Conservation (phyloP, 345 rosid genomes). For the Linum trigynum region DNA sequence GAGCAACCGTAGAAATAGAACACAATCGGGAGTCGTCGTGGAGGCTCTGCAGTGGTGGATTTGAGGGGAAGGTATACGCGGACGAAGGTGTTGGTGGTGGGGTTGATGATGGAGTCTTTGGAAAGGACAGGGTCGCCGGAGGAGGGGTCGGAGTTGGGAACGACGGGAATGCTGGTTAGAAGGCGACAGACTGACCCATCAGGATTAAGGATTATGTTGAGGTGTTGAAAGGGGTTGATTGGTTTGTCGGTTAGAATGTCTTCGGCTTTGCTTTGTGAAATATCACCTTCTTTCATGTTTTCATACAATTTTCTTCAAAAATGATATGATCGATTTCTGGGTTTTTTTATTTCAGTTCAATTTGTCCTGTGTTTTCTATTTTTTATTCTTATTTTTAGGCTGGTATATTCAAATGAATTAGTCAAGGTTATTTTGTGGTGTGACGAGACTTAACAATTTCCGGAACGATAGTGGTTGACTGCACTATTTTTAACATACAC, state of each 20-base stretch:
- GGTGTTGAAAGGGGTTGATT: conserved; percentile 16
- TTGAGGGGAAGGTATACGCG: conserved; percentile 50
- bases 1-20: conserved; percentile 49
- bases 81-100: conserved; percentile 37
- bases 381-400: too few species aligned
- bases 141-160: conserved; percentile 10
- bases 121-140: conserved; percentile 24
- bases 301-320: too few species aligned
- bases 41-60: conserved; percentile 16
- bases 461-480: too few species aligned
- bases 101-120: conserved; percentile 54
- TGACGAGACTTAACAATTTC: too few species aligned
- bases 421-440: too few species aligned
- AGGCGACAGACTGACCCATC: conserved; percentile 19
- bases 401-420: too few species aligned
- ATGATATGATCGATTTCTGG: too few species aligned
- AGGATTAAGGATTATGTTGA: conserved; percentile 5
- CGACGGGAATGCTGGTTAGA: conserved; percentile 6
- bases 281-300: too few species aligned
- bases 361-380: too few species aligned
- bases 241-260: background rate
- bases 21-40: conserved; percentile 47
- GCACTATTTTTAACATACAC: too few species aligned
- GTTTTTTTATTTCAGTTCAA: too few species aligned
- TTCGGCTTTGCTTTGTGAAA: too few species aligned